Evolutionary conservation across 805 yeast genomes (phyloP).

Genomic region (Candida railenensis): DNA sequence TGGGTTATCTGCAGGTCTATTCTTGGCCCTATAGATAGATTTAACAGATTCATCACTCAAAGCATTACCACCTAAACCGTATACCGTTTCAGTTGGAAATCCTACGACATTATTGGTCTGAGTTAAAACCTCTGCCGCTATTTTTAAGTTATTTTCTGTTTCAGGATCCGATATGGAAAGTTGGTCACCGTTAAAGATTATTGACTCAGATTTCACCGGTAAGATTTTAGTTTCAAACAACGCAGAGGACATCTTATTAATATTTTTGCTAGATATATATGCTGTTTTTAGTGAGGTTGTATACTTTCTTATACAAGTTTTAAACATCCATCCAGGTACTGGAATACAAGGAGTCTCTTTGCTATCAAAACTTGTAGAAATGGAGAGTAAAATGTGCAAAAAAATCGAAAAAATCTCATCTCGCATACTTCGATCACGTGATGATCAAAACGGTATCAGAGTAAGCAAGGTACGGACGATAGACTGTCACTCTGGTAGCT

Average conservation of each 20-base stretch:
- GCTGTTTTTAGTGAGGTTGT: not conserved
- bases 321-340: not conserved
- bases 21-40: slow-evolving; percentile 82
- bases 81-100: slow-evolving; percentile 96
- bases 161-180: slow-evolving; percentile 46
- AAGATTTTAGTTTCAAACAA: slow-evolving; percentile 37
- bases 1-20: slow-evolving; percentile 95
- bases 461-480: too few species aligned
- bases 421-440: not conserved
- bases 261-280: not conserved
- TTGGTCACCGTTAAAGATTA: slow-evolving; percentile 46
- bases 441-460: not conserved
- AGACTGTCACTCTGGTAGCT: too few species aligned
- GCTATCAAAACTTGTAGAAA: not conserved
- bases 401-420: not conserved
- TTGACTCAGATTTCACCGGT: slow-evolving; percentile 53
- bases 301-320: not conserved
- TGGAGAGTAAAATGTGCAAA: not conserved
- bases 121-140: slow-evolving; percentile 59
- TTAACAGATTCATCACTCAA: slow-evolving; percentile 68
- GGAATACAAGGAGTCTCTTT: not conserved
- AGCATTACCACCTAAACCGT: slow-evolving; percentile 92
- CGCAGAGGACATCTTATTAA: not conserved
- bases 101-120: slow-evolving; percentile 67
- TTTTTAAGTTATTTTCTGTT: slow-evolving; percentile 49